Conservation (phyloP, 2,329 filamentous ascomycete species). For the Fusarium armeniacum region DNA sequence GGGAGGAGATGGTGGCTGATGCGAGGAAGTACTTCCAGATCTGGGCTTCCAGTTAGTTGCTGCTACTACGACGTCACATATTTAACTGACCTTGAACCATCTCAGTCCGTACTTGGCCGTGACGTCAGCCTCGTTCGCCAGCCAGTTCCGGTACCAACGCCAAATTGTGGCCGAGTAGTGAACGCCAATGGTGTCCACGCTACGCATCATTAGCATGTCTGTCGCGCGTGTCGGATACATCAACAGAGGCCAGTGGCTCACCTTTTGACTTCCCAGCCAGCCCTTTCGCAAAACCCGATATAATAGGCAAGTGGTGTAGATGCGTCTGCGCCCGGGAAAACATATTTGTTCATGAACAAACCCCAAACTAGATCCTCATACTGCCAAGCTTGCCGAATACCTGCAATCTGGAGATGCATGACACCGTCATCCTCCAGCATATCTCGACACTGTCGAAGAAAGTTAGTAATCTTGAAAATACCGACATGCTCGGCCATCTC, state of each 20-base stretch:
- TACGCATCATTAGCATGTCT: constrained; percentile 5
- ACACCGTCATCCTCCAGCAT: constrained; percentile 95
- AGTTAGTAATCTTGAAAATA: constrained; percentile 82
- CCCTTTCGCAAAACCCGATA: constrained; percentile 80
- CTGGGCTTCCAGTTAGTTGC: neutral
- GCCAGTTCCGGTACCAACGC: constrained; percentile 13
- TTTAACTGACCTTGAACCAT: constrained; percentile 11
- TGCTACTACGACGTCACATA: neutral
- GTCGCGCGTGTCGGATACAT: neutral
- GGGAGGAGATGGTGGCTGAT: constrained; percentile 16
- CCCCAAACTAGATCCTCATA: constrained; percentile 98
- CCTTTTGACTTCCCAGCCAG: constrained; percentile 78
- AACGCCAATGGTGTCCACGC: constrained; percentile 12
- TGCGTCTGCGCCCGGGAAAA: constrained; percentile 96
- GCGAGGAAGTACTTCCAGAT: constrained; percentile 15
- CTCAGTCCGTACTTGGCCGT: constrained; percentile 5
- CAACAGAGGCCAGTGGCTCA: constrained; percentile 14
- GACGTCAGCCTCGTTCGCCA: constrained; percentile 11
- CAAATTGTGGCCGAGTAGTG: constrained; percentile 17
- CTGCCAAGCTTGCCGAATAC: constrained; percentile 91
- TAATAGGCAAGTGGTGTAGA: constrained; percentile 90
- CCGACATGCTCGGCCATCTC: constrained; percentile 99
- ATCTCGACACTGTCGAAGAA: constrained; percentile 87
- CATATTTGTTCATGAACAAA: constrained; percentile 98
- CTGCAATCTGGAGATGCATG: constrained; percentile 94